These are phyloP conservation scores for Aspergillus diversus DNA, from an alignment of 495 filamentous ascomycete species.

Conservation along the genomic window DNA sequence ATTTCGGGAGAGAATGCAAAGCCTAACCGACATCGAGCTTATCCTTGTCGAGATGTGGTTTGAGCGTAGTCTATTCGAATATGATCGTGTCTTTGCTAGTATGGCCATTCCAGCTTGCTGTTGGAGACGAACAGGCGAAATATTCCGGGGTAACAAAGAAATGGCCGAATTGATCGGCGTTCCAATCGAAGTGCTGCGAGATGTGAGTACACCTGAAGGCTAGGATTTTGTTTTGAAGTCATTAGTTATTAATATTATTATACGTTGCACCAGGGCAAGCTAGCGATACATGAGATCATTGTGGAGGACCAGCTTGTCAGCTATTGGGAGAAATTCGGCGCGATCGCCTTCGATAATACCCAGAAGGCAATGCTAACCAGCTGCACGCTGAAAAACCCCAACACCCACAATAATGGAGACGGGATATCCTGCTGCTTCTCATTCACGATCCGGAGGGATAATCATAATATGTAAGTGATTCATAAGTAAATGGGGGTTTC, in stretches of 20 bases:
- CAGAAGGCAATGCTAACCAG: conserved; percentile 97
- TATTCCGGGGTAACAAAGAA: conserved; percentile 96
- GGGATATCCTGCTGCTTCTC: conserved; percentile 95
- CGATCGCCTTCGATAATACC: conserved; percentile 95
- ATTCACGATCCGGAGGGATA: conserved; percentile 91
- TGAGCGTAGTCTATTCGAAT: conserved; percentile 90
- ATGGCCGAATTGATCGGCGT: conserved; percentile 98
- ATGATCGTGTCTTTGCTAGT: conserved; percentile 96
- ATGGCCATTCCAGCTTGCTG: conserved; percentile 99
- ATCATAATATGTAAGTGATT: conserved; percentile 86
- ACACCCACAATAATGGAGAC: conserved; percentile 68
- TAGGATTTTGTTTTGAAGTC: neutral
- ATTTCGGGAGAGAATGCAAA: conserved; percentile 93
- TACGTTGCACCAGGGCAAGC: conserved; percentile 70
- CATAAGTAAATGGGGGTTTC: neutral
- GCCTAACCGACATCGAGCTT: conserved; percentile 86
- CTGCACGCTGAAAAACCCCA: conserved; percentile 87
- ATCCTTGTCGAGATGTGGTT: conserved; percentile 99
- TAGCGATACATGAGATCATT: conserved; percentile 94
- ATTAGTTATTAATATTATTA: conserved; percentile 13
- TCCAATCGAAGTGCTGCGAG: conserved; percentile 85
- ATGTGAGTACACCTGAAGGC: conserved; percentile 60
- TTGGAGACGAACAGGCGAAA: conserved; percentile 96
- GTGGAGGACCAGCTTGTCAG: conserved; percentile 91
- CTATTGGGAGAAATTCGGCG: conserved; percentile 99